phyloP scores from a whole-genome alignment of 108 stramenopile genomes.

The Tribonema minus region DNA sequence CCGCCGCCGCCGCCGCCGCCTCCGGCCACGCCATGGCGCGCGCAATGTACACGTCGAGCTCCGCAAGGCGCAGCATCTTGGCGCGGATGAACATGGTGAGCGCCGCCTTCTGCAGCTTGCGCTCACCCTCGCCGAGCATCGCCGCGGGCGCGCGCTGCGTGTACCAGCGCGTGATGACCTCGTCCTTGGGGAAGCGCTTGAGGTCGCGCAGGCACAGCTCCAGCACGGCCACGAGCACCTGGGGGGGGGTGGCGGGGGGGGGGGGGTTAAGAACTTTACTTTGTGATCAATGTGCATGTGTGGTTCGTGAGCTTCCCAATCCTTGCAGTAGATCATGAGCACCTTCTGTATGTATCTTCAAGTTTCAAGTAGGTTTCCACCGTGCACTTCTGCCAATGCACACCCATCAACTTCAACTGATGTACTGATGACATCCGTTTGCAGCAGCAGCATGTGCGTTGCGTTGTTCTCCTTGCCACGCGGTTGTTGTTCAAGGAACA shows the following conservation, averaged over 20 bases:
- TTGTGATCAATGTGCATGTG: too few species aligned
- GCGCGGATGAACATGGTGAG: constrained; percentile 14
- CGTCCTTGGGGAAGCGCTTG: constrained; percentile 22
- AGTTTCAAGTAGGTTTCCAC: too few species aligned
- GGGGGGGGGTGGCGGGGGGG: not conserved
- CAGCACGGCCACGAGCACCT: constrained; percentile 38
- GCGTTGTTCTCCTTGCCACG: constrained; percentile 35
- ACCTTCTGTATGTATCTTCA: too few species aligned
- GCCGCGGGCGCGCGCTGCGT: constrained; percentile 11
- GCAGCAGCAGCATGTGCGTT: constrained; percentile 1
- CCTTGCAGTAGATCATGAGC: too few species aligned
- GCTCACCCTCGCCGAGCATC: constrained; percentile 3
- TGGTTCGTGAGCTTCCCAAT: too few species aligned
- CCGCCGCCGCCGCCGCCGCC: too few species aligned
- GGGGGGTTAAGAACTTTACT: too few species aligned
- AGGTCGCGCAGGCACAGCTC: constrained; percentile 41
- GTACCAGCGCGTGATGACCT: constrained; percentile 39
- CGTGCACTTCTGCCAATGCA: too few species aligned
- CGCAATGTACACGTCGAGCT: not conserved
- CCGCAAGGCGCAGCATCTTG: constrained; percentile 3
- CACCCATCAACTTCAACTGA: too few species aligned
- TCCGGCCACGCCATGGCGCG: not conserved
- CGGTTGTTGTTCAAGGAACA: constrained; percentile 74
- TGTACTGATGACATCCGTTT: too few species aligned
- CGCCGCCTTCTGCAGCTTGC: constrained; percentile 63